Evolutionary conservation across 352 stramenopile species (phyloP).

Genomic region (Pythium dissotocum): DNA sequence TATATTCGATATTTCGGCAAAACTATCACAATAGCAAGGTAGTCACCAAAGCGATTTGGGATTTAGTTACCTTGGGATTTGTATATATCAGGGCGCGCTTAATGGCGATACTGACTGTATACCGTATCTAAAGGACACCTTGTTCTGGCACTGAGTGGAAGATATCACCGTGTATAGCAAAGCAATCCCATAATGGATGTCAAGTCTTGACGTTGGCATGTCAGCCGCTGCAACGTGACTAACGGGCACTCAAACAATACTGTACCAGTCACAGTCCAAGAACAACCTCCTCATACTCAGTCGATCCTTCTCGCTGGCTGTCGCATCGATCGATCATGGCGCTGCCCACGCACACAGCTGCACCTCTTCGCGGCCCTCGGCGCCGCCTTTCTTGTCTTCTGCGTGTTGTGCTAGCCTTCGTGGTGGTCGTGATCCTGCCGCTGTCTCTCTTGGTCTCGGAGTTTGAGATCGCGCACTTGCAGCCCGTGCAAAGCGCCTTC

Average conservation of each 20-base stretch:
- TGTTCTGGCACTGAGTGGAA: neutral
- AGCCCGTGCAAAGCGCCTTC: neutral
- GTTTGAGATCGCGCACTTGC: conserved; percentile 5
- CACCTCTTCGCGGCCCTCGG: neutral
- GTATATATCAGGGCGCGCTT: no score
- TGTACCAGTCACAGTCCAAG: no score
- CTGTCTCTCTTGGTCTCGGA: conserved; percentile 9
- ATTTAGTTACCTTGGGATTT: no score
- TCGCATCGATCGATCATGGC: neutral
- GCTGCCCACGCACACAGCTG: neutral
- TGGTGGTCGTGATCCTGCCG: neutral
- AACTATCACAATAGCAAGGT: no score
- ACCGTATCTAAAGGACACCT: neutral
- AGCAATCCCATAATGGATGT: neutral
- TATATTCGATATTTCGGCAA: no score
- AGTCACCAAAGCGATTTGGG: no score
- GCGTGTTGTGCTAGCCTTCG: neutral
- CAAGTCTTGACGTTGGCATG: neutral
- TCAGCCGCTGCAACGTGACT: no score
- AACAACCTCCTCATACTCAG: no score
- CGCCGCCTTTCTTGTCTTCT: neutral
- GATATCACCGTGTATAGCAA: neutral
- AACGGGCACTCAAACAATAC: no score
- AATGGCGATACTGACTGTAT: neutral
- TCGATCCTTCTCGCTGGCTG: no score